phyloP scores from a whole-genome alignment of 179 eudicot genomes.

The Beta macrorhiza region DNA sequence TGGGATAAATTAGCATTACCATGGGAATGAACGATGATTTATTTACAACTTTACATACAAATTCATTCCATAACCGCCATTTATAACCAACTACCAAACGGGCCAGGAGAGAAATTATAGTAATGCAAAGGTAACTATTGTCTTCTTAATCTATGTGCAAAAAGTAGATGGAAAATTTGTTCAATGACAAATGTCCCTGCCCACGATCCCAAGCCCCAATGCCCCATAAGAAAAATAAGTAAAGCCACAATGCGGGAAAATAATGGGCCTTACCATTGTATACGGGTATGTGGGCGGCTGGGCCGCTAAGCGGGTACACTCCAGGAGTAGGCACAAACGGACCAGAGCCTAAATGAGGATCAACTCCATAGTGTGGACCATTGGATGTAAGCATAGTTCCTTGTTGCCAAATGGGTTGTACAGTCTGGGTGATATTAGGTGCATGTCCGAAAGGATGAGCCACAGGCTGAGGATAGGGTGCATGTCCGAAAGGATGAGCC shows the following conservation, averaged over 20 bases:
- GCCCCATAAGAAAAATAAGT: neutral
- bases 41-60: too few relatives aligned
- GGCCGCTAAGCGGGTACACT: neutral
- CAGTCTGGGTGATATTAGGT: neutral
- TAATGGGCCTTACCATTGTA: neutral
- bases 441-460: neutral
- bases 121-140: too few relatives aligned
- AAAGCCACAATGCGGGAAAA: neutral
- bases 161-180: too few relatives aligned
- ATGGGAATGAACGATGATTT: too few relatives aligned
- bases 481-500: neutral
- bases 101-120: too few relatives aligned
- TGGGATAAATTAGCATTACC: too few relatives aligned
- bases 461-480: neutral
- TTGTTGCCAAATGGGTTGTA: neutral
- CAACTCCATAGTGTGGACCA: neutral
- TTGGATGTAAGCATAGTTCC: neutral
- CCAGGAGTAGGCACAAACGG: neutral
- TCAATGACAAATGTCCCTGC: too few relatives aligned
- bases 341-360: neutral
- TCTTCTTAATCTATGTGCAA: too few relatives aligned
- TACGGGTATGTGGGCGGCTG: neutral
- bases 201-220: too few relatives aligned
- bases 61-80: too few relatives aligned
- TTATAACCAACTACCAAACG: too few relatives aligned